A percentile compares a stretch with the other conserved stretches of the same genome.
Conservation (phyloP, 1,139 yeast species). For the Blastobotrys proliferans region DNA sequence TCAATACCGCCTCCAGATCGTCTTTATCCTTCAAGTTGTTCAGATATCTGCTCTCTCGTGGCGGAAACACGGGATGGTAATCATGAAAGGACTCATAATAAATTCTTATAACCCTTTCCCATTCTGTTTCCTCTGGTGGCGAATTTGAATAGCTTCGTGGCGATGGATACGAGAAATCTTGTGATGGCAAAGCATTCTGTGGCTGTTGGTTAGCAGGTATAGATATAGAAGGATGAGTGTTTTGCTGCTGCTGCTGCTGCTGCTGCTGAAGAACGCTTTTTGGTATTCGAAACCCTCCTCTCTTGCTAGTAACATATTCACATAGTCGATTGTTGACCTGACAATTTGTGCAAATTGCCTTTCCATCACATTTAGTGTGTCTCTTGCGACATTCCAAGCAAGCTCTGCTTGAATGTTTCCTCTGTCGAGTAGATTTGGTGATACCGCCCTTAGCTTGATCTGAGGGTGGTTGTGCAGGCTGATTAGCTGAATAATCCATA, state of each 20-base stretch:
- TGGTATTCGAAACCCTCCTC: slow-evolving; percentile 13
- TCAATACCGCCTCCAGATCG: slow-evolving; percentile 7
- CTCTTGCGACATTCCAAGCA: slow-evolving; percentile 13
- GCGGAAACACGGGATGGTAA: slow-evolving; percentile 8
- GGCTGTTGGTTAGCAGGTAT: slow-evolving; percentile 1
- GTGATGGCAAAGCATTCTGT: background rate
- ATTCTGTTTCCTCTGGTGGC: slow-evolving; percentile 9
- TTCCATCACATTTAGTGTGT: slow-evolving; percentile 13
- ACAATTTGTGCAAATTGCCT: slow-evolving; percentile 8
- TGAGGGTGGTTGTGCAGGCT: background rate
- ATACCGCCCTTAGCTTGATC: no score
- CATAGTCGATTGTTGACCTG: slow-evolving; percentile 4
- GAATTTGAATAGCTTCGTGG: background rate
- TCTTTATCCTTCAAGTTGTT: slow-evolving; percentile 2
- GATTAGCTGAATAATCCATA: background rate
- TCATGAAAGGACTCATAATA: slow-evolving; percentile 10
- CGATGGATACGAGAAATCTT: background rate
- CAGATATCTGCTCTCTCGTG: slow-evolving; percentile 3
- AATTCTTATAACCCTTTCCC: slow-evolving; percentile 7
- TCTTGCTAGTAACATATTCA: slow-evolving; percentile 7
- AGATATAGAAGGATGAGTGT: no score
- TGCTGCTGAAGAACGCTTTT: slow-evolving; percentile 1
- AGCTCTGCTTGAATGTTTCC: slow-evolving; percentile 11
- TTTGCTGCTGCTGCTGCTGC: slow-evolving; percentile 1
- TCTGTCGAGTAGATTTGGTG: no score